phyloP scores from a whole-genome alignment of 176 grass and related monocot genomes.

The Themeda triandra region DNA sequence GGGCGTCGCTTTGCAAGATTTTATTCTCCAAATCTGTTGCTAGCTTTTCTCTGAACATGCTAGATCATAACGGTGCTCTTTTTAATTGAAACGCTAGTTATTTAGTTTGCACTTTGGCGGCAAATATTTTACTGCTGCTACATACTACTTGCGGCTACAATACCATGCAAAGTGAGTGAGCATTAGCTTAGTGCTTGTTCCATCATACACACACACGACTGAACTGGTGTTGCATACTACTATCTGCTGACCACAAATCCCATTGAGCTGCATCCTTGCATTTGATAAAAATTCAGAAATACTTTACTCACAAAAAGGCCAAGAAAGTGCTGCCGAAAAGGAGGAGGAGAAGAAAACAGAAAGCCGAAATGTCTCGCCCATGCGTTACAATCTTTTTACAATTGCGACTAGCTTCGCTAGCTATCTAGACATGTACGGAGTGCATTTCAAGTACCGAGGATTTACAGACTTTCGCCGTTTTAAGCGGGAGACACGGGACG shows the following conservation, averaged over 20 bases:
- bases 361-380: background rate
- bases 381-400: too few species aligned
- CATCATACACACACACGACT: background rate
- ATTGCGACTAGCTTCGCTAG: background rate
- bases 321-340: background rate
- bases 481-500: background rate
- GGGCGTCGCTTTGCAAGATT: conserved; percentile 7
- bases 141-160: background rate
- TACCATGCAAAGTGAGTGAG: background rate
- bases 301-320: background rate
- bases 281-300: background rate
- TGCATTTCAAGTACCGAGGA: conserved; percentile 16
- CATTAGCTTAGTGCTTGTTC: background rate
- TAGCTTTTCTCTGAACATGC: conserved; percentile 4
- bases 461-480: background rate
- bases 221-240: background rate
- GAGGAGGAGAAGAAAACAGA: background rate
- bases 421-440: background rate
- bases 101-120: background rate
- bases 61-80: background rate
- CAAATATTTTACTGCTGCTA: background rate
- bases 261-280: background rate
- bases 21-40: conserved; percentile 12
- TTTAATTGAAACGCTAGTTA: background rate
- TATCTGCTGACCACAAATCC: background rate